Percentiles rank a stretch among this genome's conserved stretches.
Conservation (phyloP, 2,329 filamentous ascomycete genomes). For the Fusarium cicatricum region DNA sequence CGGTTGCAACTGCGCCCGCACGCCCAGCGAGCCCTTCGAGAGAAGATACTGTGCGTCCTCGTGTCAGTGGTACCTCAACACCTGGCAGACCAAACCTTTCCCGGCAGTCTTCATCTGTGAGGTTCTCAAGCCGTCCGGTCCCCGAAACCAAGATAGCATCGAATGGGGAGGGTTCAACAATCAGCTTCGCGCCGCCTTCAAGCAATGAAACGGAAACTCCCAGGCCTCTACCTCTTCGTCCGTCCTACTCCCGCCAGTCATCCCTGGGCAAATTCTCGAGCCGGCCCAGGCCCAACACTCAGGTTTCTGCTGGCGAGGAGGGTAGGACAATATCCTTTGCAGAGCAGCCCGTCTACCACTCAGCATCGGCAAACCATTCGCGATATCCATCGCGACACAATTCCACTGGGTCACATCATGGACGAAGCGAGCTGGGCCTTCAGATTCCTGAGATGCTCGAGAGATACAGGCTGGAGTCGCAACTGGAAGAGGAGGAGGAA, state of each 20-base stretch:
- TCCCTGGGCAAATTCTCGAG: slow-evolving; percentile 68
- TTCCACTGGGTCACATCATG: slow-evolving; percentile 45
- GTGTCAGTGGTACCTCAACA: slow-evolving; percentile 36
- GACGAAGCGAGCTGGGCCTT: slow-evolving; percentile 48
- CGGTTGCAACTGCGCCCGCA: slow-evolving; percentile 22
- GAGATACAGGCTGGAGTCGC: slow-evolving; percentile 45
- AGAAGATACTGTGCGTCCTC: slow-evolving; percentile 30
- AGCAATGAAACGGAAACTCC: slow-evolving; percentile 40
- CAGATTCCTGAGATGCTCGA: slow-evolving; percentile 56
- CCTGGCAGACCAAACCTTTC: slow-evolving; percentile 57
- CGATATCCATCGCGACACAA: slow-evolving; percentile 49
- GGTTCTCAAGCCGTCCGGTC: slow-evolving; percentile 77
- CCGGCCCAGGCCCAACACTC: slow-evolving; percentile 68
- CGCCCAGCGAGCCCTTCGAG: slow-evolving; percentile 40
- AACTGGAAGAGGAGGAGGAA: slow-evolving; percentile 39
- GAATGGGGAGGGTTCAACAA: slow-evolving; percentile 66
- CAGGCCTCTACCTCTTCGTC: slow-evolving; percentile 45
- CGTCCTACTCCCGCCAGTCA: slow-evolving; percentile 51
- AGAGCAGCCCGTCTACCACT: slow-evolving; percentile 44
- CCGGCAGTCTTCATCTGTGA: slow-evolving; percentile 61
- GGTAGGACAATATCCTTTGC: slow-evolving; percentile 72
- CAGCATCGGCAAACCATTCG: slow-evolving; percentile 42
- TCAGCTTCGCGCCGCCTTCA: slow-evolving; percentile 70
- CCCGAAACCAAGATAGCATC: slow-evolving; percentile 73
- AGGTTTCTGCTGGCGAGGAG: slow-evolving; percentile 60